phyloP scores from a whole-genome alignment of 129 eudicot species.

The Escallonia herrerae region DNA sequence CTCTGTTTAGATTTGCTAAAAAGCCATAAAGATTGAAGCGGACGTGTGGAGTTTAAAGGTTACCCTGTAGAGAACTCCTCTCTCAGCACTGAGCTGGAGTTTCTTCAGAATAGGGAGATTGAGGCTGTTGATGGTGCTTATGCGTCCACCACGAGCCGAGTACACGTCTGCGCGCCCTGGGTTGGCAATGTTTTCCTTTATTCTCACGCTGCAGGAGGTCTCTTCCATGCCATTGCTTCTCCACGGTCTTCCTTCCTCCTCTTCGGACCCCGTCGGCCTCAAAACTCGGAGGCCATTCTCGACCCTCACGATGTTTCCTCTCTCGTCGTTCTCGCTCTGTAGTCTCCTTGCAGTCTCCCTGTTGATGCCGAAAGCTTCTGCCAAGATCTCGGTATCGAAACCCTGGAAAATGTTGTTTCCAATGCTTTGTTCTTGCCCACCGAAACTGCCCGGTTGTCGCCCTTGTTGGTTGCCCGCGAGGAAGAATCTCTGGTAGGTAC shows the following conservation, averaged over 20 bases:
- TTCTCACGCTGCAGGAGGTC: conserved; percentile 28
- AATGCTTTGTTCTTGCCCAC: neutral
- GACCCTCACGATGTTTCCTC: conserved; percentile 30
- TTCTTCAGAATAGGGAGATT: conserved; percentile 33
- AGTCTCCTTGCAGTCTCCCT: conserved; percentile 15
- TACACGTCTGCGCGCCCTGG: conserved; percentile 23
- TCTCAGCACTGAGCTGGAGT: conserved; percentile 26
- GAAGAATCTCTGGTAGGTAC: conserved; percentile 27
- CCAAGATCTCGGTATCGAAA: conserved; percentile 22
- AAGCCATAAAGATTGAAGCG: neutral
- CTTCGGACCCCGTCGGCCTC: conserved; percentile 10
- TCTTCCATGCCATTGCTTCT: conserved; percentile 34
- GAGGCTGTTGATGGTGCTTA: conserved; percentile 33
- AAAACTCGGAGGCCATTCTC: conserved; percentile 13
- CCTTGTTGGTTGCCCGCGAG: conserved; percentile 40
- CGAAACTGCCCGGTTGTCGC: neutral
- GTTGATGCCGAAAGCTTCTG: conserved; percentile 17
- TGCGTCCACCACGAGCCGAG: conserved; percentile 24
- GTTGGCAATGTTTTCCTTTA: conserved; percentile 21
- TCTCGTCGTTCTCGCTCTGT: conserved; percentile 12
- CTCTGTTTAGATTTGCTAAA: too few species aligned
- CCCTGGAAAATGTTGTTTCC: conserved; percentile 22
- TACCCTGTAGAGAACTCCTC: conserved; percentile 27
- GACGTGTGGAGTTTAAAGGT: neutral
- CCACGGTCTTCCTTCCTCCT: neutral